phyloP scores from a whole-genome alignment of 805 yeast genomes.

The Pichia nanzhaoensis region DNA sequence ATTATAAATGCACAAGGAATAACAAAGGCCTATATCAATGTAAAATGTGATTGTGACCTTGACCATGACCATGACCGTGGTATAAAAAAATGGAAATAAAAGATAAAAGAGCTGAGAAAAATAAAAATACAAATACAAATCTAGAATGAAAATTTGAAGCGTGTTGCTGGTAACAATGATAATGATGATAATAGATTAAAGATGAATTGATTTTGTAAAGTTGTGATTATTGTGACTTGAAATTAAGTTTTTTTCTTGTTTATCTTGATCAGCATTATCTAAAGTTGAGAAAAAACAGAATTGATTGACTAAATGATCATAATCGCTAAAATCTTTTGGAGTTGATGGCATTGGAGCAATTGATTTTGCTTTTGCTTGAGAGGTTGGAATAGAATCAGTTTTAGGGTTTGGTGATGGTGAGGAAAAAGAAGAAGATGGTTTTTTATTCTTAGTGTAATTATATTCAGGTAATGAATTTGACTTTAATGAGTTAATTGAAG shows the following conservation, averaged over 20 bases:
- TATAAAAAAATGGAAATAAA: too few relatives aligned
- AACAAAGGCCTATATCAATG: too few relatives aligned
- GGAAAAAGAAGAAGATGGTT: background rate
- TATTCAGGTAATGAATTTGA: background rate
- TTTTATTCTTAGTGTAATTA: too few relatives aligned
- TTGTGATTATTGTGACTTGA: background rate
- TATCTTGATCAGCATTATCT: background rate
- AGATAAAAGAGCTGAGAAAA: too few relatives aligned
- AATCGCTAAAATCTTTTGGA: constrained; percentile 8
- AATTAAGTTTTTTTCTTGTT: too few relatives aligned
- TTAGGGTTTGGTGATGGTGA: background rate
- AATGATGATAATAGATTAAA: too few relatives aligned
- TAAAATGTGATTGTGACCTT: too few relatives aligned
- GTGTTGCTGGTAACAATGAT: too few relatives aligned
- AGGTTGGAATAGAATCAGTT: background rate
- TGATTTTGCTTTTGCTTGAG: constrained; percentile 3
- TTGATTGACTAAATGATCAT: constrained; percentile 9
- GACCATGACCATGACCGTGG: too few relatives aligned
- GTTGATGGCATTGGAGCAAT: background rate
- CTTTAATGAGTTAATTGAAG: constrained; percentile 20
- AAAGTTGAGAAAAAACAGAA: constrained; percentile 9
- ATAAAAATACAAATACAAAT: too few relatives aligned
- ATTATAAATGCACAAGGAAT: background rate
- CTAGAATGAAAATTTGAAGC: too few relatives aligned
- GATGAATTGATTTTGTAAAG: background rate